Evolutionary conservation across 2,329 filamentous ascomycete species (phyloP), one percentile per base, ranked within the genome.

Genomic region (Thielaviopsis populi): DNA sequence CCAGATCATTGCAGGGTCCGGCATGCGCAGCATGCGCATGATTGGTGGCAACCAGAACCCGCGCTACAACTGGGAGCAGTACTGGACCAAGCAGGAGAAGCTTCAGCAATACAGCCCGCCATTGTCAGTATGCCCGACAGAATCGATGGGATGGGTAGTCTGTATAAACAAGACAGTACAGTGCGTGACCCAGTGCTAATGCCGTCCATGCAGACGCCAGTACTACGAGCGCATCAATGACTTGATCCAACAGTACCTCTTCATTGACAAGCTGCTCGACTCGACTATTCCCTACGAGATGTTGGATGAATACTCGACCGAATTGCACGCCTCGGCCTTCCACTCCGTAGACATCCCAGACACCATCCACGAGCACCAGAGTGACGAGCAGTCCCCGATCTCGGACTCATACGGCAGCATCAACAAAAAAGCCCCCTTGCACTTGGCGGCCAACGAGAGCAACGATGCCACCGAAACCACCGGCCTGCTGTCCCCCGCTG

Each of bases 181-280:
- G 10, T 30, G 27, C 53, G 33, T 8, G 5, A 37, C 33, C 33
- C 33, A 37, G 33, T 37, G 10, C 17, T n/a, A 56, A 13, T 56
- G 24, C 22, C 27, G 10, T 30, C 40, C 15, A 33, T 24, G n/a
- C 13, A 86, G 83, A 66, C 87, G 91, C 58, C 72, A 86, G 70
- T 96, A 96, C 75, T 95, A 97, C 71, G 86, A 95, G 77, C 84
- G 89, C 53, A 92, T 86, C 71, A 97, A 97, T 75, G 85, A 86
- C 69, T 79, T 96, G 53, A 84, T 97, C 66, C 88, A 94, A 73
- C 88, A 95, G 72, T 97, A 96, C 73, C 79, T 95, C 67, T 96
- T 95, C 73, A 96, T 96, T 69, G 92, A 96, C 74, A 83, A 87
- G 62, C 78, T 97, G 64, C 80, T 97, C 67, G 91, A 96, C 74